Evolutionary conservation across 2,329 filamentous ascomycete genomes (phyloP).

Genomic region (Corniculantispora saksenae): DNA sequence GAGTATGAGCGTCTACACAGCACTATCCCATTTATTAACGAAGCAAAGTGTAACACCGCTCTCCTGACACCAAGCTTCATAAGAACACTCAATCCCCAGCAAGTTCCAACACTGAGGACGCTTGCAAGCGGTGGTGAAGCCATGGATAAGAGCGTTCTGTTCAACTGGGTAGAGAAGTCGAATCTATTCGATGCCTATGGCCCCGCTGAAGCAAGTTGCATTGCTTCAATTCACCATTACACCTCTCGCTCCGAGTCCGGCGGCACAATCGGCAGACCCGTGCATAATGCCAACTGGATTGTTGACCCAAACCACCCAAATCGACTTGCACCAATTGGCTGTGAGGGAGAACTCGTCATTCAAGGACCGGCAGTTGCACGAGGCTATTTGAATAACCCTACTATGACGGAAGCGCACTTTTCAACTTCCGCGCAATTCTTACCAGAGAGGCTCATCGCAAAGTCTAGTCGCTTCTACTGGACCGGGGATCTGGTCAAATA

Average conservation of each 20-base stretch:
- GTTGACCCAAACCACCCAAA: constrained; percentile 22
- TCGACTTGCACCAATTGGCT: constrained; percentile 21
- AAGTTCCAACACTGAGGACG: constrained; percentile 20
- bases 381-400: constrained; percentile 16
- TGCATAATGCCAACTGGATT: constrained; percentile 21
- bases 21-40: constrained; percentile 16
- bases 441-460: not conserved
- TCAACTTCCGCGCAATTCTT: not conserved
- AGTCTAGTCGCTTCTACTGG: constrained; percentile 10
- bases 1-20: constrained; percentile 21
- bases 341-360: constrained; percentile 22
- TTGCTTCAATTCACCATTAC: not conserved
- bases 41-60: not conserved
- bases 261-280: not conserved
- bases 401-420: not conserved
- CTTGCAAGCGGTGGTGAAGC: constrained; percentile 26
- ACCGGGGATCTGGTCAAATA: constrained; percentile 24
- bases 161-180: constrained; percentile 23
- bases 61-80: constrained; percentile 25
- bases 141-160: constrained; percentile 31
- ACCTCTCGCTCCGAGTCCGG: not conserved
- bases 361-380: constrained; percentile 22
- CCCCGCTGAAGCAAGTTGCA: constrained; percentile 39
- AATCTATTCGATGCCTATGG: constrained; percentile 24
- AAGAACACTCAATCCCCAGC: constrained; percentile 20